Conservation (phyloP, 768 basidiomycete genomes). For the Leccinum broughii region DNA sequence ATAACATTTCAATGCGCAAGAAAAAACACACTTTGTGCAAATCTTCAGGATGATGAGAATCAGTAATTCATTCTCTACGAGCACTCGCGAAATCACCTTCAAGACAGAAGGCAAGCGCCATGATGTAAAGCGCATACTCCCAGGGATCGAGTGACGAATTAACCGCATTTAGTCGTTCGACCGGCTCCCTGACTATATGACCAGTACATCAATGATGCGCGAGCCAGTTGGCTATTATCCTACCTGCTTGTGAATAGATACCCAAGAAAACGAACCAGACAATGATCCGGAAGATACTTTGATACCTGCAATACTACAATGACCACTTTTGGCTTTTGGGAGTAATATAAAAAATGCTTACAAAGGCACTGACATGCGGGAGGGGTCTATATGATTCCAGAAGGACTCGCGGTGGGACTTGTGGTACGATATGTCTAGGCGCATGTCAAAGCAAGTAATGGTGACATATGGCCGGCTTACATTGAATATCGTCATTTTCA, state of each 20-base stretch:
- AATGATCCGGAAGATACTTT: constrained; percentile 76
- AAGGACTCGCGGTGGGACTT: constrained; percentile 54
- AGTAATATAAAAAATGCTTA: constrained; percentile 23
- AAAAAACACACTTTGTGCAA: constrained; percentile 22
- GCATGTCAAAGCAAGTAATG: constrained; percentile 9
- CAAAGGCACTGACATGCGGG: constrained; percentile 80
- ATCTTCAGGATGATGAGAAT: constrained; percentile 21
- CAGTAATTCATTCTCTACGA: constrained; percentile 40
- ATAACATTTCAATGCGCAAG: neutral
- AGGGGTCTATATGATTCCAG: constrained; percentile 73
- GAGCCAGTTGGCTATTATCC: constrained; percentile 14
- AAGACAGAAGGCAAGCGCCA: constrained; percentile 73
- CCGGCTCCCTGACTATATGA: constrained; percentile 66
- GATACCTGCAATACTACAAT: constrained; percentile 56
- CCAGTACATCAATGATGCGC: constrained; percentile 2
- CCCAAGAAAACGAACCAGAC: constrained; percentile 79
- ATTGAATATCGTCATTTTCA: constrained; percentile 75
- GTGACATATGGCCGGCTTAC: constrained; percentile 37
- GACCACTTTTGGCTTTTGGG: neutral
- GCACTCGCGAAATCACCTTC: constrained; percentile 59
- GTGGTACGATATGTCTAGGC: constrained; percentile 66
- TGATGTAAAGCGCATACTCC: constrained; percentile 77
- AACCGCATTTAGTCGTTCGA: constrained; percentile 64
- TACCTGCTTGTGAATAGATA: constrained; percentile 83
- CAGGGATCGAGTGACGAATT: constrained; percentile 65